Conservation (phyloP, 495 filamentous ascomycete genomes). For the Amorphotheca resinae region DNA sequence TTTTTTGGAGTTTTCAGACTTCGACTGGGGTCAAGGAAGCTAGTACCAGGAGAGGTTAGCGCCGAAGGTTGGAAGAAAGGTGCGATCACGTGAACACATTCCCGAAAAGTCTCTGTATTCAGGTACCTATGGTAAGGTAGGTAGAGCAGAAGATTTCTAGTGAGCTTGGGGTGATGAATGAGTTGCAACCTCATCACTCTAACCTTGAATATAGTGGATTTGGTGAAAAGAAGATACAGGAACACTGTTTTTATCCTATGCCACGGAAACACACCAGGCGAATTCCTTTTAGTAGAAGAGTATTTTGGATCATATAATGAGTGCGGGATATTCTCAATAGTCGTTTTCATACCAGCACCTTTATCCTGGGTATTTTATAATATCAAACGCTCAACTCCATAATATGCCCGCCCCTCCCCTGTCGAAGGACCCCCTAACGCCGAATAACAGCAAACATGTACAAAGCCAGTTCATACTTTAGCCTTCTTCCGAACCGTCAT, state of each 20-base stretch:
- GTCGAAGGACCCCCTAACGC: not conserved
- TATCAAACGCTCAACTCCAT: constrained; percentile 5
- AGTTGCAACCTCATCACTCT: not conserved
- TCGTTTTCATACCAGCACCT: not conserved
- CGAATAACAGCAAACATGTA: not conserved
- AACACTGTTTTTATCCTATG: no score
- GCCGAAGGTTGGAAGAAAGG: not conserved
- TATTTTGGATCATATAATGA: no score
- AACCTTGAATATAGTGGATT: not conserved
- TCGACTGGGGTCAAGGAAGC: no score
- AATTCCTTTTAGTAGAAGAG: no score
- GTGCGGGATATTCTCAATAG: no score
- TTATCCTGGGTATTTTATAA: constrained; percentile 14
- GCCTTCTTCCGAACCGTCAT: constrained; percentile 58
- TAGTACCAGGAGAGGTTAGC: not conserved
- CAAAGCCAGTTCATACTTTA: constrained; percentile 27
- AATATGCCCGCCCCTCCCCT: not conserved
- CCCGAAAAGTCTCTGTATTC: not conserved
- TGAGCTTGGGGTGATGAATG: no score
- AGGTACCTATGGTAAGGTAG: not conserved
- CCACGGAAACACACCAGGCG: no score
- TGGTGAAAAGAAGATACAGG: no score
- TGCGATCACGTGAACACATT: not conserved
- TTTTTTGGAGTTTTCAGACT: not conserved
- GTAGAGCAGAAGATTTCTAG: not conserved